Base-by-base conservation (phyloP, 2,329 filamentous ascomycete species). In the Phaeosphaeriaceae sp. region DNA sequence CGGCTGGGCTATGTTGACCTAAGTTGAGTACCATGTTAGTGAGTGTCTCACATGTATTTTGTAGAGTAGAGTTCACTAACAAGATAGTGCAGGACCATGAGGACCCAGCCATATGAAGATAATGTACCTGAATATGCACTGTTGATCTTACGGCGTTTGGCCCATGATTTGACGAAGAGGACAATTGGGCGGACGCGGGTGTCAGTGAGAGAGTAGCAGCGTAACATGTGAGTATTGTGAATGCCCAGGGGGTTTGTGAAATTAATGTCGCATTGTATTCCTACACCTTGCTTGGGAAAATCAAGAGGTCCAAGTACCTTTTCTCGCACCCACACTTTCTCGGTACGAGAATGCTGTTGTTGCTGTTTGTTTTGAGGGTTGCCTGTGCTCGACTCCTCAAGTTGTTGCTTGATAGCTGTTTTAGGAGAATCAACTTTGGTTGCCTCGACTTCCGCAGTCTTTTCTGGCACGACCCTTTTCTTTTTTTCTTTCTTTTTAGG, bases 211-310 rank as follows among this genome's bases (percentile, higher is more conserved):
- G 88, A 87, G 74, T 97, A 97, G 71, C 90, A 93, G 32, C 89
- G 85, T 23, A 97, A 81, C 32, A 97, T 83, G 28, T 84, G 77
- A 0, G 92, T 95, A 70, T 96, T 96, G 58, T 94, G 88, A 3
- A 96, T 79, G 1, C 87, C 91, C 3, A 96, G 82, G 36, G 89
- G 85, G 15, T 92, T 92, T 1, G 88, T 88, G 68, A 96, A 96
- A 72, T 96, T 96, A 78, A 97, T 90, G 67, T 96, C 91, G 68
- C 90, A 94, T 68, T 92, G 89, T 12, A 93, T 89, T n/a, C 91
- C 91, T 21, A 88, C 83, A 3, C 87, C 87, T 7, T 79, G 77
- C 64, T 90, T 90, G 5, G 89, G 89, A 49, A 93, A 93, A 69
- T 94, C 90, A 2, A 95, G 81, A 9, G 77, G 77, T 0, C 78